Evolutionary conservation across 495 filamentous ascomycete species (phyloP), one percentile per base, ranked within the genome.

Genomic region (Penicillium nucicola): DNA sequence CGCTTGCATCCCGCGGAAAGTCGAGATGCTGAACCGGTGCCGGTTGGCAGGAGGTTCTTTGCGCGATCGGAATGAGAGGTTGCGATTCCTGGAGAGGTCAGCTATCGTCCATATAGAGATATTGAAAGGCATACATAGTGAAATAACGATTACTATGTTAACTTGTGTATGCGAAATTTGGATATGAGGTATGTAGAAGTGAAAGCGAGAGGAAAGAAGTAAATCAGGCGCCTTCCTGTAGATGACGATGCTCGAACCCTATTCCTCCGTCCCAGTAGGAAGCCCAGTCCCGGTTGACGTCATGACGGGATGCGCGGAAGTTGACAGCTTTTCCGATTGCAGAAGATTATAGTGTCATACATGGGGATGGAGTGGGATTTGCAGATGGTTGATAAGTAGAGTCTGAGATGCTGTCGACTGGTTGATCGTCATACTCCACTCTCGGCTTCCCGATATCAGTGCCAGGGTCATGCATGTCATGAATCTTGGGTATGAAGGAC

Each of bases 1-100:
- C 56, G 92, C 89, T 62, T 86, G 81, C 34, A 84, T 79, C 39
- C 87, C 88, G 25, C 92, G 89, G 40, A 97, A 82, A 17, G 86
- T 89, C 48, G 81, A 79, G 71, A 96, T 83, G 51, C 81, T 87
- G 79, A 96, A 95, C 53, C 78, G 76, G 60, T 83, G 78, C 18
- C 77, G 81, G 46, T 70, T 61, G 42, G 69, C 60, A 11, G 58
- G 50, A 44, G 62, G 57, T 40, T 67, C 65, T 46, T 59, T 74
- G 71, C 58, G 74, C 64, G 82, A 81, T 48, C 84, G 78, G 64
- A 85, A 78, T 13, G 82, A 84, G 22, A 84, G 70, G 22, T 74
- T 69, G 47, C 82, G 82, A 56, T 84, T 82, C 82, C 82, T 85
- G 49, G 15, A 7, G 23, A 20, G 43, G n/a, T 53, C 15, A 53